A percentile compares a stretch with the other conserved stretches of the same genome.
These are phyloP conservation scores for Alternaria hordeiaustralica DNA, from an alignment of 2,329 filamentous ascomycete species.

Conservation along the genomic window DNA sequence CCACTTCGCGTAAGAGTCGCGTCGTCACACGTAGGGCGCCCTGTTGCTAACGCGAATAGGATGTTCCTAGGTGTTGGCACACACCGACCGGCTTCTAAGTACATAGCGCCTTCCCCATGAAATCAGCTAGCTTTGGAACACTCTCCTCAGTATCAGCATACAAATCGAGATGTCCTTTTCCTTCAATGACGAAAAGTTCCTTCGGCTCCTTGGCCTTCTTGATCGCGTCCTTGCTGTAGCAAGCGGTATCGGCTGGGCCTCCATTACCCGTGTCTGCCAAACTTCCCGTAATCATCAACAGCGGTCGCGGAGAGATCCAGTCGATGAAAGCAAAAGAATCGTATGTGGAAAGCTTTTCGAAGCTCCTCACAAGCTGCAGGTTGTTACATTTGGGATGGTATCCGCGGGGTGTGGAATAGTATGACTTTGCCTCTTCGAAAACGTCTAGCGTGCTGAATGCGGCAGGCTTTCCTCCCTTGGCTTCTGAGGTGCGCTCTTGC, in stretches of 20 bases:
- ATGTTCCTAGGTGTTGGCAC: background rate
- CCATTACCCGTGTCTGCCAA: constrained; percentile 25
- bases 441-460: background rate
- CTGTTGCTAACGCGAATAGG: constrained; percentile 8
- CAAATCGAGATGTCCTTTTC: constrained; percentile 30
- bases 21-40: background rate
- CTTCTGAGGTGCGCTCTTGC: background rate
- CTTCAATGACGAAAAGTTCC: constrained; percentile 29
- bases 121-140: constrained; percentile 6
- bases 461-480: background rate
- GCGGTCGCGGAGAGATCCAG: constrained; percentile 31
- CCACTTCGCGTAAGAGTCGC: background rate
- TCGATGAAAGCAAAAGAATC: constrained; percentile 22
- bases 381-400: background rate
- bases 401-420: background rate
- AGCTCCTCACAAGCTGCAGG: background rate
- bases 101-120: background rate
- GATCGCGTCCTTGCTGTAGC: constrained; percentile 28
- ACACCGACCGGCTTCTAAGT: background rate
- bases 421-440: background rate
- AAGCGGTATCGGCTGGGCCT: background rate
- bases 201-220: constrained; percentile 33
- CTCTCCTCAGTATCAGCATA: constrained; percentile 26
- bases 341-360: constrained; percentile 21
- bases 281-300: constrained; percentile 35